Percentiles rank a stretch among this genome's conserved stretches.
Conservation (phyloP, 352 stramenopile species). For the Globisporangium paroecandrum region DNA sequence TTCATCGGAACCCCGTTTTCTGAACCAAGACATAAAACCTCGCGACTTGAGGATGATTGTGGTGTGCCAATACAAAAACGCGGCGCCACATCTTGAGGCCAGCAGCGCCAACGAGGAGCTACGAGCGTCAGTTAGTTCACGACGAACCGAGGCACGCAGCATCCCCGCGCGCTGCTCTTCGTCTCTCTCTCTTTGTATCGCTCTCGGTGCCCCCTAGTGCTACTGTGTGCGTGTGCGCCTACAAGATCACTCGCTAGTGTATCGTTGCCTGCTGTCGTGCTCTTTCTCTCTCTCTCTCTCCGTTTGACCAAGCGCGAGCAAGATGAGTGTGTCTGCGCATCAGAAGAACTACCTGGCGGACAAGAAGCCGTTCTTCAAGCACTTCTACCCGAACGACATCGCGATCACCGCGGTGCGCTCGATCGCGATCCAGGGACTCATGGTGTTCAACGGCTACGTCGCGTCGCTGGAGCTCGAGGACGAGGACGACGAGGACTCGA, state of each 20-base stretch:
- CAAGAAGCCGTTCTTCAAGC: constrained; percentile 85
- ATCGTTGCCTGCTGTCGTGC: not conserved
- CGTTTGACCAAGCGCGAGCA: not conserved
- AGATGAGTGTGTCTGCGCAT: constrained; percentile 58
- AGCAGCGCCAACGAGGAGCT: not conserved
- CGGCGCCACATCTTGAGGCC: not conserved
- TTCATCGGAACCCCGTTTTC: not conserved
- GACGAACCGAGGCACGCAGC: not conserved
- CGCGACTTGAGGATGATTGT: not conserved
- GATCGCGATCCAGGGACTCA: constrained; percentile 59
- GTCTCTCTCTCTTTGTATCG: not conserved
- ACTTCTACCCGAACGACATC: constrained; percentile 71
- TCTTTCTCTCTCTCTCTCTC: not conserved
- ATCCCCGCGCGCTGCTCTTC: not conserved
- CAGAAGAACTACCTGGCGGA: constrained; percentile 76
- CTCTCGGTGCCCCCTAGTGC: not conserved
- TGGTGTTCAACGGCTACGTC: constrained; percentile 78
- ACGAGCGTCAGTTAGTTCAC: not conserved
- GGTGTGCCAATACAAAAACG: not conserved
- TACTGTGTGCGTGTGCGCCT: not conserved
- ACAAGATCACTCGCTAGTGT: not conserved
- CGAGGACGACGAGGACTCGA: constrained; percentile 49
- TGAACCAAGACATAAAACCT: constrained; percentile 1
- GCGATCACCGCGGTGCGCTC: constrained; percentile 63
- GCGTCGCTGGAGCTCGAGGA: constrained; percentile 68